These are phyloP conservation scores for Sphagnum tenellum DNA, from an alignment of 225 moss, liverwort and hornwort species.

Conservation along the genomic window DNA sequence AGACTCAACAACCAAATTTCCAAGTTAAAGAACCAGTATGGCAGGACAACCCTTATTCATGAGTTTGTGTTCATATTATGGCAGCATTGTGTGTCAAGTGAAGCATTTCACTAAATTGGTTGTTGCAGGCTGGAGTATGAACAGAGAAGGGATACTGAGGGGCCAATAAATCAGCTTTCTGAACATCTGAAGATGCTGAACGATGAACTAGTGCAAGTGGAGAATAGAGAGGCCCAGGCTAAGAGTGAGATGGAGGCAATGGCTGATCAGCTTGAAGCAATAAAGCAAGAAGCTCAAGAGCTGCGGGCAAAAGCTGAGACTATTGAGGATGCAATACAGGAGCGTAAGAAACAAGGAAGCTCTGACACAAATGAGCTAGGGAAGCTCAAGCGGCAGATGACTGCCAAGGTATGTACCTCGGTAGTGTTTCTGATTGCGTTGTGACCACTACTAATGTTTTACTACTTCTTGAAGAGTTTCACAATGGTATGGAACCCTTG, in stretches of 20 bases:
- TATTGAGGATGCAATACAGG: slow-evolving; percentile 72
- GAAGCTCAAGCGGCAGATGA: slow-evolving; percentile 88
- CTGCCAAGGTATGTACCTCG: slow-evolving; percentile 53
- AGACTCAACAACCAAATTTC: slow-evolving; percentile 80
- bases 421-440: not conserved
- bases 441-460: not conserved
- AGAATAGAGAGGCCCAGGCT: slow-evolving; percentile 58
- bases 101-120: not conserved
- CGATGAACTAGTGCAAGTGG: slow-evolving; percentile 60
- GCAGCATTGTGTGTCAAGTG: no score
- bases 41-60: not conserved
- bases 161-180: slow-evolving; percentile 67
- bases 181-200: slow-evolving; percentile 39
- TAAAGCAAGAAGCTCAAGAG: slow-evolving; percentile 61
- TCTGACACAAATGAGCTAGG: slow-evolving; percentile 74
- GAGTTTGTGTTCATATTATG: no score
- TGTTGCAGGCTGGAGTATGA: slow-evolving; percentile 83
- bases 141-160: slow-evolving; percentile 78
- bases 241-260: slow-evolving; percentile 76
- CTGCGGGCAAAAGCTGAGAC: slow-evolving; percentile 50
- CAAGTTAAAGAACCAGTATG: slow-evolving; percentile 88
- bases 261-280: slow-evolving; percentile 64
- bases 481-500: not conserved
- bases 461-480: not conserved
- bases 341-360: slow-evolving; percentile 78